A percentile compares a stretch with the other conserved stretches of the same genome.
These are phyloP conservation scores for Monosporascus sp. DNA, from an alignment of 2,329 filamentous ascomycete species.

Conservation along the genomic window DNA sequence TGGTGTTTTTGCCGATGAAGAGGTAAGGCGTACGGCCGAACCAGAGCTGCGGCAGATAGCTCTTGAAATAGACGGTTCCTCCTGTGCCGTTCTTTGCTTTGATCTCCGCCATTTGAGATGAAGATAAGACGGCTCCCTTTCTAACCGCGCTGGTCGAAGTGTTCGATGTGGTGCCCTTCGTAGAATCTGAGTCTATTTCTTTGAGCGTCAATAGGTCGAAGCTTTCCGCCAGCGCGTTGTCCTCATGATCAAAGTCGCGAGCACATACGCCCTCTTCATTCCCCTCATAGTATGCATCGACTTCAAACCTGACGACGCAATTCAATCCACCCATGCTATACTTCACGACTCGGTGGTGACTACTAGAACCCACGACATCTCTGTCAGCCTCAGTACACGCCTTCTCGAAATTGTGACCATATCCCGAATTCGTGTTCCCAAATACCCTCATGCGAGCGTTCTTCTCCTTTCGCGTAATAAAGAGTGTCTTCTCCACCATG, in stretches of 20 bases:
- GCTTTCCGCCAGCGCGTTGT: too few relatives aligned
- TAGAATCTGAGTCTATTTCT: too few relatives aligned
- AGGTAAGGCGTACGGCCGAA: constrained; percentile 17
- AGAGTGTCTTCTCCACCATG: constrained; percentile 9
- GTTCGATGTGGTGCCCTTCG: too few relatives aligned
- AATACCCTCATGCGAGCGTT: constrained; percentile 4
- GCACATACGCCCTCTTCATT: too few relatives aligned
- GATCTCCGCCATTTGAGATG: constrained; percentile 12
- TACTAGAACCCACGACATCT: constrained; percentile 10
- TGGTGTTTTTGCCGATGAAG: constrained; percentile 3
- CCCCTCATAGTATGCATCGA: constrained; percentile 16
- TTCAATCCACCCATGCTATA: constrained; percentile 18
- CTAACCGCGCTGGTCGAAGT: too few relatives aligned
- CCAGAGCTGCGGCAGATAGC: constrained; percentile 15
- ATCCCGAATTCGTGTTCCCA: constrained; percentile 14
- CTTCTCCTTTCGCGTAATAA: constrained; percentile 11
- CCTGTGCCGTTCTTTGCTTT: constrained; percentile 6
- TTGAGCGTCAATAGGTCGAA: too few relatives aligned
- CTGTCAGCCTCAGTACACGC: constrained; percentile 17
- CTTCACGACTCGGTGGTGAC: constrained; percentile 16
- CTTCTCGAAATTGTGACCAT: constrained; percentile 25
- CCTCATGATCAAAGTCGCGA: too few relatives aligned
- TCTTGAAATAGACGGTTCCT: background rate
- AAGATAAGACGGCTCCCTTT: constrained; percentile 4
- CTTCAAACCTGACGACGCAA: constrained; percentile 21